These are phyloP conservation scores for Trypanosoma rangeli DNA, from an alignment of 208 protist genomes.

Conservation along the genomic window DNA sequence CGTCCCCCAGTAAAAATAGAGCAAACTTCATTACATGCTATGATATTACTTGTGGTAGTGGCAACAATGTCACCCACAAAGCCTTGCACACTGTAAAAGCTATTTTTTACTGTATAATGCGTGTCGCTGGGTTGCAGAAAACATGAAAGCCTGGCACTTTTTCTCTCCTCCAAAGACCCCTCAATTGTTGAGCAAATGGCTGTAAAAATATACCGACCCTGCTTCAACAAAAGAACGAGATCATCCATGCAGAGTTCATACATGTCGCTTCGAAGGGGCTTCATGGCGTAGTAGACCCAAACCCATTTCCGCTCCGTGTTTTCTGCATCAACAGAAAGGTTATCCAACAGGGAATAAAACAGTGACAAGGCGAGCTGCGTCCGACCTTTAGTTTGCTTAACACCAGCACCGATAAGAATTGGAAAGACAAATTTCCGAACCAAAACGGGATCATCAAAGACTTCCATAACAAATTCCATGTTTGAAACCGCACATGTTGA, in stretches of 20 bases:
- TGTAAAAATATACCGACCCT: constrained; percentile 26
- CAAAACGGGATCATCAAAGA: constrained; percentile 24
- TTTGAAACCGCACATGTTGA: not conserved
- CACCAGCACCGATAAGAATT: constrained; percentile 7
- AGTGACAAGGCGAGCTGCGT: constrained; percentile 20
- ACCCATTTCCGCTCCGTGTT: constrained; percentile 19
- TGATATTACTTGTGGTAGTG: constrained; percentile 8
- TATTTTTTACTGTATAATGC: constrained; percentile 17
- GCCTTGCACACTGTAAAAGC: constrained; percentile 10
- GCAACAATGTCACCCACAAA: constrained; percentile 27
- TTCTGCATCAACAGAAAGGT: not conserved
- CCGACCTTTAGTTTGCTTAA: constrained; percentile 1
- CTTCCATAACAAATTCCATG: constrained; percentile 23
- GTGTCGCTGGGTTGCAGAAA: constrained; percentile 12
- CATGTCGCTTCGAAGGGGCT: constrained; percentile 4
- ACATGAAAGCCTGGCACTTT: constrained; percentile 10
- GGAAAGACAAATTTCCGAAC: constrained; percentile 22
- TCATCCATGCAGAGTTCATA: constrained; percentile 12
- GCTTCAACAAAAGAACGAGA: constrained; percentile 13
- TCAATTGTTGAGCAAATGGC: constrained; percentile 13
- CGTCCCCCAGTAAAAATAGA: constrained; percentile 70
- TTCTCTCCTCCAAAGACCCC: not conserved
- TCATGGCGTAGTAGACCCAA: constrained; percentile 17
- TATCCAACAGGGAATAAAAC: constrained; percentile 22
- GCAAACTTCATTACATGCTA: constrained; percentile 36